These are phyloP conservation scores for Diaporthe velutina DNA, from an alignment of 2,329 filamentous ascomycete species.

Conservation along the genomic window DNA sequence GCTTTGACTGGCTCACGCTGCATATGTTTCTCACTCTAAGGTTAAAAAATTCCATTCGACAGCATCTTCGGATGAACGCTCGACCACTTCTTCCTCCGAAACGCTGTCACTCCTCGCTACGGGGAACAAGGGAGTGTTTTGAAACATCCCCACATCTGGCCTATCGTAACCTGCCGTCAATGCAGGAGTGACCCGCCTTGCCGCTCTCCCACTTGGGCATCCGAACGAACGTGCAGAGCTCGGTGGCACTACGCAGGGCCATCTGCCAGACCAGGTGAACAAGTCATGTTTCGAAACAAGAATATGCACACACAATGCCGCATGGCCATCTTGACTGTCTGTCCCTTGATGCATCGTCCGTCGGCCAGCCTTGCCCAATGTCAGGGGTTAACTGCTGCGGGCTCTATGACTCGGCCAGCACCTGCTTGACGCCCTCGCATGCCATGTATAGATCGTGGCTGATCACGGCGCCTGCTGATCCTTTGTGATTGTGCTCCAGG, in stretches of 20 bases:
- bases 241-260: background rate
- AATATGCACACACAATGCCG: background rate
- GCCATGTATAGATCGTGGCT: background rate
- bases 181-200: constrained; percentile 1
- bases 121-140: constrained; percentile 26
- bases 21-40: constrained; percentile 7
- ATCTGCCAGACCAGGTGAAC: background rate
- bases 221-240: constrained; percentile 3
- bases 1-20: constrained; percentile 23
- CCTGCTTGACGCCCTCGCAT: background rate
- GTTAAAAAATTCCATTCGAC: constrained; percentile 16
- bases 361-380: background rate
- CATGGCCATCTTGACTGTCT: background rate
- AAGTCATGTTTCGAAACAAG: constrained; percentile 31
- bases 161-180: constrained; percentile 28
- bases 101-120: constrained; percentile 3
- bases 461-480: constrained; percentile 7
- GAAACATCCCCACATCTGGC: constrained; percentile 25
- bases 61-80: constrained; percentile 30
- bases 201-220: constrained; percentile 3
- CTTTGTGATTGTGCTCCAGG: background rate
- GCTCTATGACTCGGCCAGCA: constrained; percentile 7
- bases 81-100: constrained; percentile 5
- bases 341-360: background rate
- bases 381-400: background rate